phyloP scores from a whole-genome alignment of 2,329 filamentous ascomycete genomes.

The Pseudogymnoascus sp. region DNA sequence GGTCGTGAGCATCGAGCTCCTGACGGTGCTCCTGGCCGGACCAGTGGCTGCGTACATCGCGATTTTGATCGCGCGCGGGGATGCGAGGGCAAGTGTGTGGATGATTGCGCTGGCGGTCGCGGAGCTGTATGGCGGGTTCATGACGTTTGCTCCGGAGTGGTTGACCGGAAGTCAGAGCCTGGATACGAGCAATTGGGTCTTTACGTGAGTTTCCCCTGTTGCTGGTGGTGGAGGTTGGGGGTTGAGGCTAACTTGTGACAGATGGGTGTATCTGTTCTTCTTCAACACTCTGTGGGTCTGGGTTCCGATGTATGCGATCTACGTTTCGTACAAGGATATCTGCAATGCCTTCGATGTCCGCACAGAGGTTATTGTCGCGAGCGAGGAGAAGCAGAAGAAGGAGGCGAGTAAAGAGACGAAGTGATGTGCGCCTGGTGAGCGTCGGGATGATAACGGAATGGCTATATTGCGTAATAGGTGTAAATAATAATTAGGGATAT shows the following conservation, averaged over 20 bases:
- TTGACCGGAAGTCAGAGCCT: conserved; percentile 52
- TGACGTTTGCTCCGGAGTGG: conserved; percentile 66
- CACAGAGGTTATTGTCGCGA: conserved; percentile 21
- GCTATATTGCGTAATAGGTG: not conserved
- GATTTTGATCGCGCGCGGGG: conserved; percentile 48
- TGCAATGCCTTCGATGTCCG: conserved; percentile 42
- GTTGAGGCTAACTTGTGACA: not conserved
- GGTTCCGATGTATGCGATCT: conserved; percentile 51
- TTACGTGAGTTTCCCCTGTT: conserved; percentile 30
- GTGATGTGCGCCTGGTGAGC: conserved; percentile 4
- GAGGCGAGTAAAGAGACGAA: conserved; percentile 20
- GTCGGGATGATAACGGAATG: not conserved
- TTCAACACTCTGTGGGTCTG: conserved; percentile 62
- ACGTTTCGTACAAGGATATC: conserved; percentile 46
- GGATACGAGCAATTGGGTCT: conserved; percentile 59
- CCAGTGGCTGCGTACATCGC: conserved; percentile 52
- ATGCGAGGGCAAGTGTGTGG: conserved; percentile 48
- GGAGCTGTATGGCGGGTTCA: conserved; percentile 61
- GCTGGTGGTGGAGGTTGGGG: not conserved
- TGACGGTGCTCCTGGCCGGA: conserved; percentile 56
- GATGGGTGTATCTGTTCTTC: conserved; percentile 58
- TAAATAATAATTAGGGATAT: not conserved
- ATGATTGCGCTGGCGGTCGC: conserved; percentile 58
- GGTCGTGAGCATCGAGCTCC: conserved; percentile 55
- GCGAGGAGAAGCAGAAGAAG: conserved; percentile 30